phyloP scores from a whole-genome alignment of 2,329 filamentous ascomycete species.

The Monascus ruber region DNA sequence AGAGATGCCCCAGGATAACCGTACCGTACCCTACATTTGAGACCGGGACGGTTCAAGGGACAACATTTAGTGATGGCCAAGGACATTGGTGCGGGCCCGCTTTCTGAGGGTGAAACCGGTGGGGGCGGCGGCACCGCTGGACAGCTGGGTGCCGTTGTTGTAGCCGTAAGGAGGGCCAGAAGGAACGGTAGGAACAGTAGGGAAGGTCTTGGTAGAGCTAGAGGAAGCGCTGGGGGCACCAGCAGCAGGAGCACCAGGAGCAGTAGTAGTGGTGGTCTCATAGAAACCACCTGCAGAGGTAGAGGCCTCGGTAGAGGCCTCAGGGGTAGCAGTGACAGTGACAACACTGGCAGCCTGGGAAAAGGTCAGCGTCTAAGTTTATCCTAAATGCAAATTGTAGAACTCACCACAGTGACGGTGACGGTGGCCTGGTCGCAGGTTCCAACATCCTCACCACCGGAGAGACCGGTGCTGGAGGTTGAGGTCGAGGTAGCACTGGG shows the following conservation, averaged over 20 bases:
- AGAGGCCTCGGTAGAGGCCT: slow-evolving; percentile 1
- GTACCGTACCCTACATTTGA: too few relatives aligned
- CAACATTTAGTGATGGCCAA: slow-evolving; percentile 6
- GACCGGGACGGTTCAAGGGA: too few relatives aligned
- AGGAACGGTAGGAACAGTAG: slow-evolving; percentile 5
- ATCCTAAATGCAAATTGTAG: not conserved
- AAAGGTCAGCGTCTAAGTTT: not conserved
- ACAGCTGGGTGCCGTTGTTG: slow-evolving; percentile 8
- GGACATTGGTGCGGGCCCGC: not conserved
- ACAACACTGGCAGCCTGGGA: not conserved
- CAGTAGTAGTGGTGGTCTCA: not conserved
- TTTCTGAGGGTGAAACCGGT: slow-evolving; percentile 23
- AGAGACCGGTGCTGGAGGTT: slow-evolving; percentile 1
- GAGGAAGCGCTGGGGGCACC: slow-evolving; percentile 1
- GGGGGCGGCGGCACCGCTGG: slow-evolving; percentile 10
- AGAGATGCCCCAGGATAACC: too few relatives aligned
- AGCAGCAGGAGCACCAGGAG: not conserved
- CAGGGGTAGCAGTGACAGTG: not conserved
- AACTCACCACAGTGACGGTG: slow-evolving; percentile 26
- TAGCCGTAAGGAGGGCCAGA: slow-evolving; percentile 8
- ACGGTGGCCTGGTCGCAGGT: slow-evolving; percentile 7
- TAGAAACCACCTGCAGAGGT: not conserved
- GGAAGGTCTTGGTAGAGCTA: not conserved
- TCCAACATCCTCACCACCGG: not conserved
- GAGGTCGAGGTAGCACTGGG: slow-evolving; percentile 6